These are phyloP conservation scores for Alternaria rosae DNA, from an alignment of 2,329 filamentous ascomycete genomes.

Conservation along the genomic window DNA sequence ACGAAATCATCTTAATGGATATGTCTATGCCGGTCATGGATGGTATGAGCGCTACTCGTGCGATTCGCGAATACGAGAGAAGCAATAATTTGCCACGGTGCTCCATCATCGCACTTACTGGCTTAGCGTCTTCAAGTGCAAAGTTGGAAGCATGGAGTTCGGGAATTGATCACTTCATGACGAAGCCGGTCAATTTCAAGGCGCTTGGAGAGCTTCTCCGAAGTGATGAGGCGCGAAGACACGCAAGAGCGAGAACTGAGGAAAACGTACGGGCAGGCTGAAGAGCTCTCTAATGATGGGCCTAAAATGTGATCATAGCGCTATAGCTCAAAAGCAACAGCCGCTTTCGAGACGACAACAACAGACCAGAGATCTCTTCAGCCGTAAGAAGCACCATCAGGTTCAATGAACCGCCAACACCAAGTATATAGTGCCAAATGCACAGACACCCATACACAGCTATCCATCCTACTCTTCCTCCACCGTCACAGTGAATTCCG, in stretches of 20 bases:
- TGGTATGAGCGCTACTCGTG: conserved; percentile 44
- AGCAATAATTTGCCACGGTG: conserved; percentile 18
- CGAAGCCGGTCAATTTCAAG: conserved; percentile 43
- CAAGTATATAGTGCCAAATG: not conserved
- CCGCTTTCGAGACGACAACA: no score
- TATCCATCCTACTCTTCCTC: not conserved
- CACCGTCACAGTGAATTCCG: conserved; percentile 9
- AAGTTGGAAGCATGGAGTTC: conserved; percentile 38
- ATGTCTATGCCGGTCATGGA: conserved; percentile 51
- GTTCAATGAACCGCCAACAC: not conserved
- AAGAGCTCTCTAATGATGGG: not conserved
- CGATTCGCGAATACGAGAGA: conserved; percentile 42
- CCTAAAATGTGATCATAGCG: not conserved
- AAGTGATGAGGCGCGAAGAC: conserved; percentile 12
- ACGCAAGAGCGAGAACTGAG: not conserved
- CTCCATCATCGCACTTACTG: conserved; percentile 41
- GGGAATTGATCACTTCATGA: conserved; percentile 44
- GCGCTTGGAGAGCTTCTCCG: conserved; percentile 28
- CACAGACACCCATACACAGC: not conserved
- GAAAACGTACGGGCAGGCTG: not conserved
- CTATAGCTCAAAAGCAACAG: not conserved
- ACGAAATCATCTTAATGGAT: conserved; percentile 46
- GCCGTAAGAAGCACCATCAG: not conserved
- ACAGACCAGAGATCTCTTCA: no score
- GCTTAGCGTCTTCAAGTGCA: conserved; percentile 32